Evolutionary conservation across 2,329 filamentous ascomycete genomes (phyloP).

Genomic region (Lachnellula occidentalis): DNA sequence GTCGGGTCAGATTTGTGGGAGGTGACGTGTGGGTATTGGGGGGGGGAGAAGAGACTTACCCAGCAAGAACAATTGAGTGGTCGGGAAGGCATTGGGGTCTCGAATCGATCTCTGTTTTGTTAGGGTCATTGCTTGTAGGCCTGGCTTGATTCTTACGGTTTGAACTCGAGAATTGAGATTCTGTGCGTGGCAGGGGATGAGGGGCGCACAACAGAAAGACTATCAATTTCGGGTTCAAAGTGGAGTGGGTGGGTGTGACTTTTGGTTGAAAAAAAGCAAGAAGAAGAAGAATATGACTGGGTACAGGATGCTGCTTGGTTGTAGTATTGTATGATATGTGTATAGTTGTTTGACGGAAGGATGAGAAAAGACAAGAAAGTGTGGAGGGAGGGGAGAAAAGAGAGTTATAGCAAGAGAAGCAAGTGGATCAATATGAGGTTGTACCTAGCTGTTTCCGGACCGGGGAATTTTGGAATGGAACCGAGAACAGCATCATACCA

Average conservation of each 20-base stretch:
- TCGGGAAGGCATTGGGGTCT: conserved; percentile 72
- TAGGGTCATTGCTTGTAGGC: conserved; percentile 23
- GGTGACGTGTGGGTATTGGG: neutral
- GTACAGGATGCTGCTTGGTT: too few species aligned
- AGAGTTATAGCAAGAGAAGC: conserved; percentile 1
- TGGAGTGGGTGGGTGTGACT: neutral
- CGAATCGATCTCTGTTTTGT: conserved; percentile 35
- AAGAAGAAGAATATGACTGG: too few species aligned
- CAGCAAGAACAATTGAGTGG: conserved; percentile 75
- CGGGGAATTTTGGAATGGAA: too few species aligned
- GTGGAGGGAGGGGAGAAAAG: neutral
- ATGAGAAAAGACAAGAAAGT: neutral
- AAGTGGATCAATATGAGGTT: neutral
- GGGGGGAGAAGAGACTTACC: conserved; percentile 48
- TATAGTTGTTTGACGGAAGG: neutral
- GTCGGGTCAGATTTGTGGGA: conserved; percentile 6
- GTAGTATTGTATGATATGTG: neutral
- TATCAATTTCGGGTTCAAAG: neutral
- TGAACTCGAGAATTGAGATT: conserved; percentile 13
- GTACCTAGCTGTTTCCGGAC: neutral
- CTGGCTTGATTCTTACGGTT: conserved; percentile 20
- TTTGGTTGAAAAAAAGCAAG: neutral
- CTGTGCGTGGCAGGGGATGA: conserved; percentile 4
- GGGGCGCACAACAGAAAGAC: neutral
- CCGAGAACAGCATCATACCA: too few species aligned